phyloP scores from a whole-genome alignment of 352 stramenopile species.

The Phytopythium helicoides region DNA sequence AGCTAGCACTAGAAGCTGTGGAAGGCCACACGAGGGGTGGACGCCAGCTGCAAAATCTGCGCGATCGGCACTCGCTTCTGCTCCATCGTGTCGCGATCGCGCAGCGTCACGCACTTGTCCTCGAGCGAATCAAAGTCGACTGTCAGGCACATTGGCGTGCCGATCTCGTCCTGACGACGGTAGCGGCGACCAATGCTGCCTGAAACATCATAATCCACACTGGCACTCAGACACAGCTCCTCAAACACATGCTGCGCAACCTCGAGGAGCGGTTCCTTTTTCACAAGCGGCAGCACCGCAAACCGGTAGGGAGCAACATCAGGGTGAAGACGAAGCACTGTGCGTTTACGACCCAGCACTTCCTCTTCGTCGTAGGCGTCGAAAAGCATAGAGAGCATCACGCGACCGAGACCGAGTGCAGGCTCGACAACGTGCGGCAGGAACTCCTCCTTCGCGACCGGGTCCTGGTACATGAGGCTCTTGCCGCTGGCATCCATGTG shows the following conservation, averaged over 20 bases:
- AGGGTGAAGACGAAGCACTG: conserved; percentile 91
- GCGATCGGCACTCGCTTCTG: conserved; percentile 93
- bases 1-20: neutral
- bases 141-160: conserved; percentile 96
- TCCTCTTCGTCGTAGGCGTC: conserved; percentile 96
- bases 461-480: conserved; percentile 72
- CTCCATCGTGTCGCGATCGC: conserved; percentile 95
- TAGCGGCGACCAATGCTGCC: conserved; percentile 91
- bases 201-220: conserved; percentile 91
- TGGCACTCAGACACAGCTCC: conserved; percentile 83
- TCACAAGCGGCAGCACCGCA: conserved; percentile 93
- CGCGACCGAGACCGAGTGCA: conserved; percentile 86
- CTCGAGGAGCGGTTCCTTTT: conserved; percentile 92
- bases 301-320: conserved; percentile 93
- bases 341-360: conserved; percentile 72
- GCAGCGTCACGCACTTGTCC: conserved; percentile 94
- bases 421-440: conserved; percentile 96
- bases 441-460: conserved; percentile 81
- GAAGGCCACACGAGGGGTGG: neutral
- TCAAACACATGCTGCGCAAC: conserved; percentile 91
- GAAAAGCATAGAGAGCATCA: conserved; percentile 93
- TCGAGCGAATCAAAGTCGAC: conserved; percentile 98
- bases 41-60: conserved; percentile 60
- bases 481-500: conserved; percentile 94
- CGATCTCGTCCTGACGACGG: conserved; percentile 96